Percentiles rank a stretch among this genome's conserved stretches.
phyloP scores from a whole-genome alignment of 1,284 basidiomycete species.

The Fereydounia khargensis region DNA sequence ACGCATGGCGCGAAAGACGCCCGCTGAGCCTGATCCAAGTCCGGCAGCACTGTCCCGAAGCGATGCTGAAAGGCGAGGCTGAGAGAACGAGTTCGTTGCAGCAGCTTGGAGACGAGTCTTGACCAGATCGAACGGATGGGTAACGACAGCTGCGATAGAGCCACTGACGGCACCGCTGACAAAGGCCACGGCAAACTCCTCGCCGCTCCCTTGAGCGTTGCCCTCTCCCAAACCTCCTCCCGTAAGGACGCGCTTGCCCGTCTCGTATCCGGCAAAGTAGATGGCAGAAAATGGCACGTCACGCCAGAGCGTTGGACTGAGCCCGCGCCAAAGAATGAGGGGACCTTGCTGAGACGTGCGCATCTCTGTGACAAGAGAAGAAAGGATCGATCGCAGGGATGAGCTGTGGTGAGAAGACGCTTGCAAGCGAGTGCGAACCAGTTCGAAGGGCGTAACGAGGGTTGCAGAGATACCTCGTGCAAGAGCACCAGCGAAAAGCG shows the following conservation, averaged over 20 bases:
- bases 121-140: constrained; percentile 92
- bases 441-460: constrained; percentile 82
- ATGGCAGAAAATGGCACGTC: constrained; percentile 95
- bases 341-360: constrained; percentile 61
- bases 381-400: constrained; percentile 30
- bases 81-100: neutral
- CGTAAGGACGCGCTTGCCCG: constrained; percentile 50
- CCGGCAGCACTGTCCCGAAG: constrained; percentile 2
- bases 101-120: constrained; percentile 84
- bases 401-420: constrained; percentile 30
- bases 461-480: constrained; percentile 79
- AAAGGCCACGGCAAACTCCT: constrained; percentile 74
- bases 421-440: constrained; percentile 89
- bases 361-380: constrained; percentile 35
- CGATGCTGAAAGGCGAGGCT: neutral
- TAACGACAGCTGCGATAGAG: constrained; percentile 75
- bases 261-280: constrained; percentile 69
- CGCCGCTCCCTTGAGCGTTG: constrained; percentile 44
- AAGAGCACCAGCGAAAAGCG: constrained; percentile 77
- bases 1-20: constrained; percentile 60
- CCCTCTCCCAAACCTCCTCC: constrained; percentile 58
- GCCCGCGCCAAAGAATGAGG: constrained; percentile 78
- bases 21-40: neutral
- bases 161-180: constrained; percentile 68
- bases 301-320: constrained; percentile 88